Conservation (phyloP, 768 basidiomycete species). For the Strobilomyces echinocephalus region DNA sequence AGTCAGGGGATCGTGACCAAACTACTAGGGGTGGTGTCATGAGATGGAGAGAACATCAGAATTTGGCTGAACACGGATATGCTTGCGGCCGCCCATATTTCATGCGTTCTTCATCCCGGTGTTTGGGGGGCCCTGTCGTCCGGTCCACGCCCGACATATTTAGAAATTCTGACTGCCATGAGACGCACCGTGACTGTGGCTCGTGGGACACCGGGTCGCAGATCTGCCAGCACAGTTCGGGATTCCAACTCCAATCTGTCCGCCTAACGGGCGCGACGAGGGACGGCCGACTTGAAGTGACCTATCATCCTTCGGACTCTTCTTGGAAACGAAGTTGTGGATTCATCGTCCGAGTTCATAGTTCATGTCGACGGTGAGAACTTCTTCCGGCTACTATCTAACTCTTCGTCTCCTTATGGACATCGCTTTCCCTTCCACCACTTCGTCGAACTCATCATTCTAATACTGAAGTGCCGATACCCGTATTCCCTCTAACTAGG, state of each 20-base stretch:
- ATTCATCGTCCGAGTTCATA: neutral
- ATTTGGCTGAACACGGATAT: constrained; percentile 4
- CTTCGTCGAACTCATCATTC: too few species aligned
- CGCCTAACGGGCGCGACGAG: neutral
- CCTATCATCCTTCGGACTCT: neutral
- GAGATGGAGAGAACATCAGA: constrained; percentile 13
- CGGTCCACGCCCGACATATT: neutral
- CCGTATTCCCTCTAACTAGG: neutral
- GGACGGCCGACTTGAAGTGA: neutral
- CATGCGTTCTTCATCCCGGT: constrained; percentile 15
- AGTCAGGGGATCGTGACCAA: constrained; percentile 13
- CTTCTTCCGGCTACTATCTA: neutral
- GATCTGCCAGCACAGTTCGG: neutral
- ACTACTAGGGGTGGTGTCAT: neutral
- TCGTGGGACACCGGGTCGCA: too few species aligned
- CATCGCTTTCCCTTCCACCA: too few species aligned
- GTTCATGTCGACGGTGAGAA: neutral
- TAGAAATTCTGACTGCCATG: neutral
- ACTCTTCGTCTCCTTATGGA: too few species aligned
- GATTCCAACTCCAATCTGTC: neutral
- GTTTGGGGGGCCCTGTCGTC: constrained; percentile 2
- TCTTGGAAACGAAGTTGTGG: neutral
- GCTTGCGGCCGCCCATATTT: constrained; percentile 1
- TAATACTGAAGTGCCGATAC: too few species aligned
- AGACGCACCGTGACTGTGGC: too few species aligned